phyloP scores from a whole-genome alignment of 164 flowering plant species.

The Stephania japonica region DNA sequence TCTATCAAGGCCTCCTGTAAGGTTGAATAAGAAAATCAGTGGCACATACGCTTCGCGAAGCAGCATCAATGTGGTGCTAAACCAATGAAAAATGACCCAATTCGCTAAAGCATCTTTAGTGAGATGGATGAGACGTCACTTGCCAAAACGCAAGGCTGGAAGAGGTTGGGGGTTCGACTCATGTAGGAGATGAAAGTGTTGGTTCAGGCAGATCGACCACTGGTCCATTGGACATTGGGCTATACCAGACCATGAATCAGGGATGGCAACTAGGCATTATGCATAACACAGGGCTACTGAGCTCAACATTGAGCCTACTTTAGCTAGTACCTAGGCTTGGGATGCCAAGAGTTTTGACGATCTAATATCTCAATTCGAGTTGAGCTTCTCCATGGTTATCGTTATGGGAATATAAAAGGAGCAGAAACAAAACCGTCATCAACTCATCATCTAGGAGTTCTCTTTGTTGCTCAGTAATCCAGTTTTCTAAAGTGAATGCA shows the following conservation, averaged over 20 bases:
- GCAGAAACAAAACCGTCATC: neutral
- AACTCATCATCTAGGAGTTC: too few species aligned
- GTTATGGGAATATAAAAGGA: too few species aligned
- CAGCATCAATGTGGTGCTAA: neutral
- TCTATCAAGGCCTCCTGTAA: conserved; percentile 84
- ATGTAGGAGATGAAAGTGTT: too few species aligned
- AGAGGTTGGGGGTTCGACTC: too few species aligned
- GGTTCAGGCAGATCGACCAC: too few species aligned
- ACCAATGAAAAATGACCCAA: too few species aligned
- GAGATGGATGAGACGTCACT: too few species aligned
- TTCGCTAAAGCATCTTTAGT: too few species aligned
- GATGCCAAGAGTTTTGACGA: neutral
- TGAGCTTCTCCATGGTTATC: neutral
- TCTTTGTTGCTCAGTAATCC: too few species aligned
- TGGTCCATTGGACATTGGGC: neutral
- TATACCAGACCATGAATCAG: neutral
- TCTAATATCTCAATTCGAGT: neutral
- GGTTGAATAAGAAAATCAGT: conserved; percentile 3
- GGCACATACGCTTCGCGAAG: neutral
- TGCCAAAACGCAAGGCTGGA: too few species aligned
- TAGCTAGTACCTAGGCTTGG: neutral
- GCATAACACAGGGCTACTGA: neutral
- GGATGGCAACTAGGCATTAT: neutral
- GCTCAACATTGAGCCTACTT: neutral
- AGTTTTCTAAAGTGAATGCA: too few species aligned